Base-by-base conservation (phyloP, 371 early-diverging fungal species). In the Apophysomyces variabilis region DNA sequence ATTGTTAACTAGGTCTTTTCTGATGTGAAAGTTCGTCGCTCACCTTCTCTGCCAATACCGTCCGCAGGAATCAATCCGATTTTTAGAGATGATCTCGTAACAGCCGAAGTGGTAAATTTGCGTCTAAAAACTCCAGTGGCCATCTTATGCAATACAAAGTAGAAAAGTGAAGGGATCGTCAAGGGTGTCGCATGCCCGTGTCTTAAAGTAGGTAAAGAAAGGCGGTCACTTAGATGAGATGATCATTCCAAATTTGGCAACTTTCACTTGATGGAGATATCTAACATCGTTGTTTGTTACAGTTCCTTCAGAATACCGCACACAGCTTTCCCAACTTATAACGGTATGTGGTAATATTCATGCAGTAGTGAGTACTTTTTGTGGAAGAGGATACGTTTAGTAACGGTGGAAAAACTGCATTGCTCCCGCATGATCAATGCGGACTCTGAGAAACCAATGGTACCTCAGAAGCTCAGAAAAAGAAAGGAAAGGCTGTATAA, bases 21-120 rank as follows among this genome's bases (percentile, higher is more conserved):
- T n/a, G 7, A 18, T 26, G 32, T 5, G 6, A 44, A 44, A 35
- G 13, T 5, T 58, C 16, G 14, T 32, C 21, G 32, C 37, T 66
- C 75, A 78, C 83, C 97, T 85, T 96, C 96, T 66, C 86, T 82
- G 65, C 97, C 97, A 64, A 97, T 97, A 62, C 98, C 97, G 75
- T 97, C 98, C 47, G 93, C 97, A 35, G 96, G 96, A 71, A 96
- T 93, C 66, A 97, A 80, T 16, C 95, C 97, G 68, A 96, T 94
- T 61, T 89, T 95, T 61, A 92, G 78, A 35, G 84, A 73, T 66
- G 85, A 85, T 58, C 82, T 71, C 16, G 76, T 59, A 39, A 72
- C 65, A 61, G 79, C 67, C 64, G 84, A 72, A 26, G 83, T 78
- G 50, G 84, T 72, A 50, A 89, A 78, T 36, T 79, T 69, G 41